These are phyloP conservation scores for Medicago arabica DNA, from an alignment of 306 rosid species.

Conservation along the genomic window DNA sequence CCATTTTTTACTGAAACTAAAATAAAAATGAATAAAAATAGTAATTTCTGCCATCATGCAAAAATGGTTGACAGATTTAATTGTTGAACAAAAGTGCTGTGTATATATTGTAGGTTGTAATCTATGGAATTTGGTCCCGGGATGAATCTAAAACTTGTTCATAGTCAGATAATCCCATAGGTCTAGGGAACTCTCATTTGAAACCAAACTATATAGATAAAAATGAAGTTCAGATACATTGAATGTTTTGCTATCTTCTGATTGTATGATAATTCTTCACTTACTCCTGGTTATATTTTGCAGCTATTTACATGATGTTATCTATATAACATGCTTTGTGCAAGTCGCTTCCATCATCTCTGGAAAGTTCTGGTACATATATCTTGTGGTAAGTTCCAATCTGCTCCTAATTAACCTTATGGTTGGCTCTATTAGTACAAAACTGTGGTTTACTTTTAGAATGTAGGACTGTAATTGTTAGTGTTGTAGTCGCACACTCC, in stretches of 20 bases:
- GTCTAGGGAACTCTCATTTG: background rate
- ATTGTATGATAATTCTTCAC: slow-evolving; percentile 31
- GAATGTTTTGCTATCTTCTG: slow-evolving; percentile 6
- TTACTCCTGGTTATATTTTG: slow-evolving; percentile 34
- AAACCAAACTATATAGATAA: background rate
- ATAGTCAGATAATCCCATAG: background rate
- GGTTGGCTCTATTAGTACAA: slow-evolving; percentile 8
- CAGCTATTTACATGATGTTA: slow-evolving; percentile 89
- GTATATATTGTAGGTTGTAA: background rate
- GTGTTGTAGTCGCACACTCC: background rate
- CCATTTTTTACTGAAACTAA: background rate
- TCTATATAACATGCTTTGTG: slow-evolving; percentile 93
- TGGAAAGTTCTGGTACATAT: slow-evolving; percentile 86
- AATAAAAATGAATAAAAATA: background rate
- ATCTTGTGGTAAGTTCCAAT: slow-evolving; percentile 70
- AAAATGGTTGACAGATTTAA: background rate
- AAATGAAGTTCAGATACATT: background rate
- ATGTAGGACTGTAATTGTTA: slow-evolving; percentile 25
- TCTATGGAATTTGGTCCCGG: background rate
- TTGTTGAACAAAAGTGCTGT: background rate
- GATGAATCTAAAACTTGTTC: background rate
- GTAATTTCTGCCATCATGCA: background rate
- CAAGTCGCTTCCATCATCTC: slow-evolving; percentile 91
- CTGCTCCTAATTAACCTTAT: slow-evolving; percentile 27
- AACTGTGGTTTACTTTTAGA: background rate